phyloP scores from a whole-genome alignment of 495 filamentous ascomycete genomes.

The Ascodesmis nigricans region DNA sequence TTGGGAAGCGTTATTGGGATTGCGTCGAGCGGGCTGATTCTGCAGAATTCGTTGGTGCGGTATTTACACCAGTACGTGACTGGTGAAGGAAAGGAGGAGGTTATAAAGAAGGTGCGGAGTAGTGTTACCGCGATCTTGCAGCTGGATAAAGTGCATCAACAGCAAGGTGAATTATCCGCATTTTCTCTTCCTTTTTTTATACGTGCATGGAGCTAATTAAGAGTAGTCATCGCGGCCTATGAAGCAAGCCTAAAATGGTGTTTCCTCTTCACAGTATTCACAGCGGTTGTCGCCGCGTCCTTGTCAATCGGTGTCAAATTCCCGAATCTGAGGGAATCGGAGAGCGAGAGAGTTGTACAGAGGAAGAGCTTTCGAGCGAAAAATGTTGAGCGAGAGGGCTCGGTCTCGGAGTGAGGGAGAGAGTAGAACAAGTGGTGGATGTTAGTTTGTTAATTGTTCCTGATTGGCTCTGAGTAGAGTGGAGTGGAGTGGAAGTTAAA shows the following conservation, averaged over 20 bases:
- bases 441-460: too few species aligned
- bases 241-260: conserved; percentile 8
- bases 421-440: too few species aligned
- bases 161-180: conserved; percentile 27
- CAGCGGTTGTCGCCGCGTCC: conserved; percentile 2
- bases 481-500: too few species aligned
- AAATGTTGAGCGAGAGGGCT: too few species aligned
- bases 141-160: conserved; percentile 29
- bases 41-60: conserved; percentile 46
- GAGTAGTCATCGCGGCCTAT: conserved; percentile 12
- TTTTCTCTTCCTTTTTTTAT: not conserved
- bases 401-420: too few species aligned
- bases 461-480: too few species aligned
- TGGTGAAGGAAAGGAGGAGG: conserved; percentile 28
- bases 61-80: conserved; percentile 36
- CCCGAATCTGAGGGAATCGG: not conserved
- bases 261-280: conserved; percentile 10
- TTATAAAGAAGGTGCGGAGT: conserved; percentile 32
- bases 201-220: not conserved
- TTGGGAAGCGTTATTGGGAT: conserved; percentile 52
- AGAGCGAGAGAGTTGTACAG: not conserved
- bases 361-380: too few species aligned
- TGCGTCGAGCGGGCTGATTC: conserved; percentile 43
- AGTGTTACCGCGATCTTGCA: conserved; percentile 31
- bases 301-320: conserved; percentile 7